Percentiles rank a stretch among this genome's conserved stretches.
phyloP scores from a whole-genome alignment of 2,329 filamentous ascomycete genomes.

The Xylariaceae sp. region DNA sequence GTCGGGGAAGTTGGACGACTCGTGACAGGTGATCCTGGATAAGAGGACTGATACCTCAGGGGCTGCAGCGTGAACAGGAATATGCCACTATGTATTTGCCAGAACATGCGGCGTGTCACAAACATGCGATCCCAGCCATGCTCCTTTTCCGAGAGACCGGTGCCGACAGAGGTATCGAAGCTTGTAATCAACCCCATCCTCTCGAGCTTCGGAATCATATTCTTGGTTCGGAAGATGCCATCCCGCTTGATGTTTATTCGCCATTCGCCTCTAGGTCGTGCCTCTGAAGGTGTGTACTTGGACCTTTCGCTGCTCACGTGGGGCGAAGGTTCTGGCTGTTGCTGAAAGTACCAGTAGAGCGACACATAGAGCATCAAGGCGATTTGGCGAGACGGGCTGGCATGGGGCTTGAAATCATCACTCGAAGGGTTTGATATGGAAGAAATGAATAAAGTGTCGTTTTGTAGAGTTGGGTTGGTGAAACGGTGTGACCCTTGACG shows the following conservation, averaged over 20 bases:
- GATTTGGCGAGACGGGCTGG: slow-evolving; percentile 80
- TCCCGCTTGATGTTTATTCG: slow-evolving; percentile 77
- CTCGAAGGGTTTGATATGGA: slow-evolving; percentile 81
- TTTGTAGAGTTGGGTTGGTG: slow-evolving; percentile 67
- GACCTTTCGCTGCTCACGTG: slow-evolving; percentile 61
- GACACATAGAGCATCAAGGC: slow-evolving; percentile 97
- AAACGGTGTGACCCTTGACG: slow-evolving; percentile 57
- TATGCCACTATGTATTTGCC: slow-evolving; percentile 83
- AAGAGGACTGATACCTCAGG: slow-evolving; percentile 36
- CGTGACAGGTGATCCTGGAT: slow-evolving; percentile 47
- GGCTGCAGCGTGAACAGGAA: slow-evolving; percentile 85
- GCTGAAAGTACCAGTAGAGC: slow-evolving; percentile 96
- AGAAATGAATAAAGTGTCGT: slow-evolving; percentile 85
- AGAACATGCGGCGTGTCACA: slow-evolving; percentile 75
- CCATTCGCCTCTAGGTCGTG: slow-evolving; percentile 82
- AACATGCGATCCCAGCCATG: slow-evolving; percentile 78
- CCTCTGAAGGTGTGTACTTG: slow-evolving; percentile 60
- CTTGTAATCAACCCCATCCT: slow-evolving; percentile 82
- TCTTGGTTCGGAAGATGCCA: slow-evolving; percentile 80
- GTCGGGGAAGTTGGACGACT: slow-evolving; percentile 54
- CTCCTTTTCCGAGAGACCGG: slow-evolving; percentile 55
- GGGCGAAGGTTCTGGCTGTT: slow-evolving; percentile 66
- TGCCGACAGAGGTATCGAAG: slow-evolving; percentile 71
- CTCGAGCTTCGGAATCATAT: slow-evolving; percentile 85
- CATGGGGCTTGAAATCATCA: slow-evolving; percentile 73